Percentiles rank a stretch among this genome's conserved stretches.
phyloP scores from a whole-genome alignment of 2,329 filamentous ascomycete genomes.

The Curvularia hawaiiensis region DNA sequence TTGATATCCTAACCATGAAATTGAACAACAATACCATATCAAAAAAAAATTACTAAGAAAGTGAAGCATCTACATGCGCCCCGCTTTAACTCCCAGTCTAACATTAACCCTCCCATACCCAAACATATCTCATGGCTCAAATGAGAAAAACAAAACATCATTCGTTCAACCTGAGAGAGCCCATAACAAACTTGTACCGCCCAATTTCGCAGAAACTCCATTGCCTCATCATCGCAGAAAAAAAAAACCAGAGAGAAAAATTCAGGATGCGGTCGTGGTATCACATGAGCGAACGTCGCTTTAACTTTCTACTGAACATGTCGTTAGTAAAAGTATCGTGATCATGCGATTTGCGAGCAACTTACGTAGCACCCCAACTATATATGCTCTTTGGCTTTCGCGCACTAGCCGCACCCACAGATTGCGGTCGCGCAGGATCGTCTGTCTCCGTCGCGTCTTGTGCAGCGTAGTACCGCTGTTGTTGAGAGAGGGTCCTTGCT shows the following conservation, averaged over 20 bases:
- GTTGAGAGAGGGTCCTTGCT: slow-evolving; percentile 3
- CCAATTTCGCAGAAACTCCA: background rate
- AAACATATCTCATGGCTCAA: background rate
- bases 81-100: background rate
- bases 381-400: slow-evolving; percentile 19
- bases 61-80: background rate
- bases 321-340: background rate
- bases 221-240: background rate
- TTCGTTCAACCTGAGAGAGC: background rate
- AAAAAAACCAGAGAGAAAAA: background rate
- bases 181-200: background rate
- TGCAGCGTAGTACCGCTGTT: slow-evolving; percentile 25
- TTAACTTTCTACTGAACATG: slow-evolving; percentile 18
- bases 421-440: slow-evolving; percentile 11
- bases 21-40: background rate
- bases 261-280: background rate
- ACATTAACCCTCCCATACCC: background rate
- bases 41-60: background rate
- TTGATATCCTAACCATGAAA: background rate
- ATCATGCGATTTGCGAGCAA: background rate
- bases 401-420: slow-evolving; percentile 8
- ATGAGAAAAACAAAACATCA: background rate
- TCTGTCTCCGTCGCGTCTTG: slow-evolving; percentile 3
- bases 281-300: slow-evolving; percentile 17
- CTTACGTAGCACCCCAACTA: slow-evolving; percentile 34